Base-by-base conservation (phyloP, 1,284 basidiomycete genomes). In the Sanghuangporus sanghuang region DNA sequence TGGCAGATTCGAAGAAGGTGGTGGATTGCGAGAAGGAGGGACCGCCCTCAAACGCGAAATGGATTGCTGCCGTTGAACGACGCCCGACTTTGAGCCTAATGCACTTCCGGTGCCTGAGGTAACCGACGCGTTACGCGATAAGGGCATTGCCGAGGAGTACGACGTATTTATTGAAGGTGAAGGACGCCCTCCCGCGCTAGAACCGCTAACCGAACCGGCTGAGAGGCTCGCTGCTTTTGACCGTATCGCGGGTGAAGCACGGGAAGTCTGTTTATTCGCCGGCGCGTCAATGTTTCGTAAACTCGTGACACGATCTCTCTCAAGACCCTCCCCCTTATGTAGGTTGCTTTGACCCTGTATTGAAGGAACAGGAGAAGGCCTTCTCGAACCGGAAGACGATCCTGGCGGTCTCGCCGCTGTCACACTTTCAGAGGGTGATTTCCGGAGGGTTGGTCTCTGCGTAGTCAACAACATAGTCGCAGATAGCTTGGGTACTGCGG, bases 1-100 rank as follows among this genome's bases (percentile, higher is more conserved):
- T 16, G 65, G 65, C 1, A 66, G 53, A 32, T 53, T 44, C 8
- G 52, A 57, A n/a, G 42, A 23, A n/a, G 65, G 65, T 36, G 65
- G 61, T 23, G 65, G 65, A 38, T 57, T 61, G 27, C 61, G 65
- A 6, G 62, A 63, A 50, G 65, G 65, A 23, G 65, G 65, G 8
- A 66, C 57, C 8, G 65, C 32, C 11, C 65, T 57, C n/a, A 66
- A 36, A 9, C 65, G 65, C 11, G 62, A 49, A 4, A 52, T 54
- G n/a, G 65, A 66, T n/a, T 58, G 42, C 50, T 66, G 59, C 12
- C 62, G 61, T 16, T 53, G 57, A 27, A 66, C 53, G 16, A 61
- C 57, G 6, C 40, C 23, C 39, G 56, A n/a, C 16, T 48, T 42
- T 14, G 64, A 65, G n/a, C 59, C 59, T 6, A 32, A 23, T 14